Evolutionary conservation across 306 rosid genomes (phyloP).

Genomic region (Medicago arabica): DNA sequence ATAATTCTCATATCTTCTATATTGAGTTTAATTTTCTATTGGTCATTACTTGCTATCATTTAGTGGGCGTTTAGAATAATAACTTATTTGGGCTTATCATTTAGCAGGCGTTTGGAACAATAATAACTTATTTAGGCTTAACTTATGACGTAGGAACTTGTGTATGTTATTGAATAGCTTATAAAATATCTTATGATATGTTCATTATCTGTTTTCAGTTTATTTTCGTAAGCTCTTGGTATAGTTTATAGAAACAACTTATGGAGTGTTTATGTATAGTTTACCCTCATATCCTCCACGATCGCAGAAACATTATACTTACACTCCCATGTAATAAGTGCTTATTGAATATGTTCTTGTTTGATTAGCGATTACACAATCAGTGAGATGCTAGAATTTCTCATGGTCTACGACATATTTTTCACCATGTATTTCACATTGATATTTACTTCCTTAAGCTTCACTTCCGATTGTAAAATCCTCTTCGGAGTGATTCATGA

Average conservation of each 20-base stretch:
- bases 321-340: background rate
- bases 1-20: background rate
- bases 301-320: background rate
- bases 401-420: background rate
- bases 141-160: background rate
- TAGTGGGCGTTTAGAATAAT: background rate
- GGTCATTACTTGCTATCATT: background rate
- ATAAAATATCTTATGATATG: background rate
- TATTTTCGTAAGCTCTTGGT: background rate
- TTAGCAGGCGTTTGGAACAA: background rate
- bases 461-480: background rate
- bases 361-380: background rate
- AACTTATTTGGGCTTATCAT: background rate
- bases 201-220: background rate
- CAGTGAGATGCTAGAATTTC: background rate
- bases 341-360: background rate
- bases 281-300: background rate
- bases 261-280: background rate
- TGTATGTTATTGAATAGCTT: background rate
- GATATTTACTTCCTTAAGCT: background rate
- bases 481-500: background rate
- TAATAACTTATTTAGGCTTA: background rate
- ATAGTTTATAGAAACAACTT: background rate
- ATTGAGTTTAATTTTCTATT: background rate
- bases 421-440: conserved; percentile 7